Conservation (phyloP, 495 filamentous ascomycete species). For the Cenococcum geophilum region DNA sequence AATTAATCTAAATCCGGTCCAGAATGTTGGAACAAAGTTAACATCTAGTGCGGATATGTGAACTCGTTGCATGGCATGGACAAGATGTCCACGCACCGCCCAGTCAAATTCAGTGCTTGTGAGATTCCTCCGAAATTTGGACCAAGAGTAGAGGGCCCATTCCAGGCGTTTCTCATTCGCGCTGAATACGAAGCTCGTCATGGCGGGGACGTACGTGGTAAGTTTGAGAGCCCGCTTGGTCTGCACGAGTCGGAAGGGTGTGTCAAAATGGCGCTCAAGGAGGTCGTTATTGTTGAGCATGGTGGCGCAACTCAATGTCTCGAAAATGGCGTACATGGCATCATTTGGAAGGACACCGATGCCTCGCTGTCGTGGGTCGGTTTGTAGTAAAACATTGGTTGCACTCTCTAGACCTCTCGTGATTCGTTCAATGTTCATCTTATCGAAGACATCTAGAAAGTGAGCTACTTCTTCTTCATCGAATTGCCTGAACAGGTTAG, state of each 20-base stretch:
- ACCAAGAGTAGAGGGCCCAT: constrained; percentile 67
- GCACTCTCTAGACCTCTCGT: constrained; percentile 49
- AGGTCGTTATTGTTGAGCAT: constrained; percentile 50
- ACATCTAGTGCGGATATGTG: constrained; percentile 42
- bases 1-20: constrained; percentile 67
- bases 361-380: constrained; percentile 45
- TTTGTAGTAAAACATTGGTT: constrained; percentile 43
- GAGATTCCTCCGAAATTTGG: constrained; percentile 51
- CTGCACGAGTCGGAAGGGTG: constrained; percentile 71
- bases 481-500: constrained; percentile 43
- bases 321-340: constrained; percentile 56
- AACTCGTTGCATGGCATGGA: constrained; percentile 37
- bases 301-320: constrained; percentile 56
- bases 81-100: constrained; percentile 64
- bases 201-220: constrained; percentile 64
- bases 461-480: constrained; percentile 56
- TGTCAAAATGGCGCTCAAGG: constrained; percentile 60
- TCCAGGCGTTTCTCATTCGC: constrained; percentile 49
- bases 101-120: constrained; percentile 71
- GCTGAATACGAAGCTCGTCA: constrained; percentile 75
- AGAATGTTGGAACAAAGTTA: constrained; percentile 57
- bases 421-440: constrained; percentile 58
- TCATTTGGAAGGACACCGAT: constrained; percentile 46
- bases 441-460: constrained; percentile 51
- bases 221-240: constrained; percentile 64